Percentiles rank a stretch among this genome's conserved stretches.
phyloP scores from a whole-genome alignment of 179 eudicot genomes.

The Nepenthes alata region DNA sequence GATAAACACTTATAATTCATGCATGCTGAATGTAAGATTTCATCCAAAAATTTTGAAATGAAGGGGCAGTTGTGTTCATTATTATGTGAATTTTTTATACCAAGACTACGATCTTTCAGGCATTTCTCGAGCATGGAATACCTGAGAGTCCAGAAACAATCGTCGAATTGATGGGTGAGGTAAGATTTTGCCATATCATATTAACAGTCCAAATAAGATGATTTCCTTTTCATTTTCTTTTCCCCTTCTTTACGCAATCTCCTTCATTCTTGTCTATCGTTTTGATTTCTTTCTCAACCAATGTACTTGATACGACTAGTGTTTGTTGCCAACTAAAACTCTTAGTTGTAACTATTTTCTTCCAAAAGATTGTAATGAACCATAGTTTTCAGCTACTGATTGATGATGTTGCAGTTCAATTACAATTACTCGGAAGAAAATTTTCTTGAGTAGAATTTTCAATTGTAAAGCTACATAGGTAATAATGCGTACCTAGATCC shows the following conservation, averaged over 20 bases:
- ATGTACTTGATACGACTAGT: no score
- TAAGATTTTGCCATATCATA: constrained; percentile 2
- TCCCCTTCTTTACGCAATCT: not conserved
- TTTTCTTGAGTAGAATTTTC: not conserved
- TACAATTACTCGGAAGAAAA: no score
- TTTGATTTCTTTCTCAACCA: not conserved
- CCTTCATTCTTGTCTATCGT: no score
- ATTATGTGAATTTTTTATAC: no score
- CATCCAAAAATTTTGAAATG: not conserved
- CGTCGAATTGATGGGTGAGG: constrained; percentile 38
- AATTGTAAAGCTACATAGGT: no score
- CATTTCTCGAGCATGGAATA: constrained; percentile 74
- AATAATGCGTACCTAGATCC: no score
- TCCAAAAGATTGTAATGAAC: no score
- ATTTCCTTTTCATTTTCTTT: not conserved
- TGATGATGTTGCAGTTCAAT: no score
- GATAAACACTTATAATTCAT: constrained; percentile 83
- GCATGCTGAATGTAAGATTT: constrained; percentile 81
- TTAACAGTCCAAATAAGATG: not conserved
- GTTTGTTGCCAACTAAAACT: no score
- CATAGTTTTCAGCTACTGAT: not conserved
- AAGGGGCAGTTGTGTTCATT: not conserved
- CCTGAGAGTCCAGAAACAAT: constrained; percentile 64
- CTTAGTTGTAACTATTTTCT: no score
- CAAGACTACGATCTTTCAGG: constrained; percentile 25